Evolutionary conservation across 1,139 yeast species (phyloP).

Genomic region (Yamadazyma songkhlaensis): DNA sequence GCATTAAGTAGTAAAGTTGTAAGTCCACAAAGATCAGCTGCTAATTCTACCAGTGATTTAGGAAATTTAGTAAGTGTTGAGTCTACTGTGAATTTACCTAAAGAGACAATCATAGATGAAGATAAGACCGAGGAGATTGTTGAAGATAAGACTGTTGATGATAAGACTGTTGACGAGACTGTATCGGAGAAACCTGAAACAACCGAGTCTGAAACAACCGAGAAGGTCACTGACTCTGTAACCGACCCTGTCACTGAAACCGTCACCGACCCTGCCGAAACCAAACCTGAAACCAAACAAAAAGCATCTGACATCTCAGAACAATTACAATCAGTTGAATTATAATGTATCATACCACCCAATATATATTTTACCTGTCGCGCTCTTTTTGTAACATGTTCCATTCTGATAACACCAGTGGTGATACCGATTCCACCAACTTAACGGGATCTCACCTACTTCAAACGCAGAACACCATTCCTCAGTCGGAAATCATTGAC

Average conservation of each 20-base stretch:
- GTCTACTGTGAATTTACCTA: constrained; percentile 33
- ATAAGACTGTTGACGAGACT: background rate
- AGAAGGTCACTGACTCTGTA: background rate
- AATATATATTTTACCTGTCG: background rate
- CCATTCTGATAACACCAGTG: too few species aligned
- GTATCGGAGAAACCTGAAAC: constrained; percentile 5
- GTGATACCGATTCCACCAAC: background rate
- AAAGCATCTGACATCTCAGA: background rate
- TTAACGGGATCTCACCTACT: constrained; percentile 22
- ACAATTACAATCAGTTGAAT: background rate
- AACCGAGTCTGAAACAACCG: background rate
- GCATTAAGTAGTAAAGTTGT: constrained; percentile 5
- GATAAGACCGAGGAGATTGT: constrained; percentile 5
- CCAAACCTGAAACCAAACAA: background rate
- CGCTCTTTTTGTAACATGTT: background rate
- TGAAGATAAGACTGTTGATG: background rate
- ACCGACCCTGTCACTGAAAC: background rate
- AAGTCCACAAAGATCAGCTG: constrained; percentile 12
- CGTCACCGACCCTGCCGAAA: background rate
- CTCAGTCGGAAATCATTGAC: constrained; percentile 35
- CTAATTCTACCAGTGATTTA: constrained; percentile 12
- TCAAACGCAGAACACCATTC: constrained; percentile 31
- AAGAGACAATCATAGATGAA: constrained; percentile 44
- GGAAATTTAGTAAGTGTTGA: constrained; percentile 33
- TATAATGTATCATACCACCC: background rate